Evolutionary conservation across 2,329 filamentous ascomycete species (phyloP).

Genomic region (Chalaropsis thielavioides): DNA sequence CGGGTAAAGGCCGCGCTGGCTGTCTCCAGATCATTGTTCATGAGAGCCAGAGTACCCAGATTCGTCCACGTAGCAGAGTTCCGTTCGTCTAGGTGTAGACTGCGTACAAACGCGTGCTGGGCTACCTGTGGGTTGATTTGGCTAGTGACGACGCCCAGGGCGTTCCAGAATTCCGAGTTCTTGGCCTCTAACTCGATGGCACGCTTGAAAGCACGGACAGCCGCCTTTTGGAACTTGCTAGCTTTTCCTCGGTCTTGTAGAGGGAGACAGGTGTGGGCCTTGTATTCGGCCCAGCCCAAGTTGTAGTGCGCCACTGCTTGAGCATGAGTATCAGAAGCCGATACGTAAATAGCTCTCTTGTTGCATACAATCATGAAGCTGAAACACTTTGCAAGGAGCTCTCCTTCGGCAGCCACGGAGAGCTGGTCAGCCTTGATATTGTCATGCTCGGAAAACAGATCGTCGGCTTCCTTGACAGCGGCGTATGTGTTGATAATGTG

Average conservation of each 20-base stretch:
- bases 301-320: constrained; percentile 97
- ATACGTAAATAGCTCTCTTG: constrained; percentile 68
- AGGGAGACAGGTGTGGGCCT: constrained; percentile 56
- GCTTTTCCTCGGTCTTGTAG: constrained; percentile 38
- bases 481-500: constrained; percentile 40
- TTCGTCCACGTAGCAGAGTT: constrained; percentile 83
- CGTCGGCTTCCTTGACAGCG: constrained; percentile 34
- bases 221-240: constrained; percentile 59
- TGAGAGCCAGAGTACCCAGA: constrained; percentile 67
- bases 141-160: constrained; percentile 80
- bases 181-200: constrained; percentile 91
- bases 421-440: constrained; percentile 36
- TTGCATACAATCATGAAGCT: constrained; percentile 68
- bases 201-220: constrained; percentile 83
- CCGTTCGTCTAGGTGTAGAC: constrained; percentile 80
- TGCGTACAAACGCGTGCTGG: constrained; percentile 85
- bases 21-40: constrained; percentile 71
- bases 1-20: constrained; percentile 81
- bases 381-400: constrained; percentile 44
- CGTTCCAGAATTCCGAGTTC: constrained; percentile 95
- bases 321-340: constrained; percentile 62
- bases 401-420: constrained; percentile 21
- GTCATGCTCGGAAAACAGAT: constrained; percentile 51
- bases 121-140: constrained; percentile 73
- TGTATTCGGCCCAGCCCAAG: constrained; percentile 82